Percentiles rank a stretch among this genome's conserved stretches.
These are phyloP conservation scores for Rhizoclosmatium sp. DNA, from an alignment of 192 early-diverging fungal species.

Conservation along the genomic window DNA sequence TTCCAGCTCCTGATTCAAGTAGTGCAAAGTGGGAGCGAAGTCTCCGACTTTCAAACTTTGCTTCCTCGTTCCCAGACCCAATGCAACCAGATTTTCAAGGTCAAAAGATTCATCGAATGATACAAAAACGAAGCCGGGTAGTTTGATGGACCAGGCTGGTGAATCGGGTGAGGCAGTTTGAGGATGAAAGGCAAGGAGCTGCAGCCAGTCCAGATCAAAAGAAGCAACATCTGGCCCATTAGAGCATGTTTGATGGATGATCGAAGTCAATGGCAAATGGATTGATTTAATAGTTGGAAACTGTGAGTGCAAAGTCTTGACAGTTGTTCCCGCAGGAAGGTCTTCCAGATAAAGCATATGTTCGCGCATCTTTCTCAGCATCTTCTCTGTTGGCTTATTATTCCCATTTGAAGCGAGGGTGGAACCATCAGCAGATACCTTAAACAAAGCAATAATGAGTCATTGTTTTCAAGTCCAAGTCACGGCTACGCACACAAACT, in stretches of 20 bases:
- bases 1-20: background rate
- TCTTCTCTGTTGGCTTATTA: background rate
- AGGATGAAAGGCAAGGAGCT: background rate
- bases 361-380: background rate
- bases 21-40: background rate
- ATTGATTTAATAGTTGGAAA: background rate
- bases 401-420: too few species aligned
- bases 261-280: conserved; percentile 10
- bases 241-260: conserved; percentile 2
- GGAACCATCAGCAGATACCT: background rate
- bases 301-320: background rate
- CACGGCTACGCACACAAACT: background rate
- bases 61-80: background rate
- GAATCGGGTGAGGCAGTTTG: background rate
- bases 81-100: background rate
- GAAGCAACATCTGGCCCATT: conserved; percentile 3
- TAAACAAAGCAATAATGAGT: conserved; percentile 31
- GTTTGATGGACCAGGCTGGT: background rate
- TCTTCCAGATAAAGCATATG: conserved; percentile 15
- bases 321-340: background rate
- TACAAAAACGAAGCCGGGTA: conserved; percentile 11
- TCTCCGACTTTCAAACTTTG: background rate
- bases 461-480: conserved; percentile 24
- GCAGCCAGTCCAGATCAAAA: background rate
- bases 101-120: background rate